These are phyloP conservation scores for Candida gorgasii DNA, from an alignment of 805 yeast species.

Conservation along the genomic window DNA sequence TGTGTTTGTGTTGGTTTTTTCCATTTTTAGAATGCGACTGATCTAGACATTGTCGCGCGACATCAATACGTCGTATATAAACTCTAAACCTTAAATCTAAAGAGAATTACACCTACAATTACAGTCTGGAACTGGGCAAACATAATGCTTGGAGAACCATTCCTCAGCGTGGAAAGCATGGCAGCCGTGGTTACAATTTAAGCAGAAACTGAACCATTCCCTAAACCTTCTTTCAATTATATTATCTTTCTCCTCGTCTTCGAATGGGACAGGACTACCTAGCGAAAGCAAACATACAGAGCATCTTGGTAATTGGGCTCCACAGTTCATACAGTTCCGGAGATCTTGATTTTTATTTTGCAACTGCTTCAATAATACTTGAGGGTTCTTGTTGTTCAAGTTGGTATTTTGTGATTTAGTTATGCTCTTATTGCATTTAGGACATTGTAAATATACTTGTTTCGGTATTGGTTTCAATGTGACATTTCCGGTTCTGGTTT, in stretches of 20 bases:
- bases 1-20: slow-evolving; percentile 8
- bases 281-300: slow-evolving; percentile 82
- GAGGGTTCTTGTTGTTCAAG: slow-evolving; percentile 17
- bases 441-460: slow-evolving; percentile 81
- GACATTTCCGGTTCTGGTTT: slow-evolving; percentile 46
- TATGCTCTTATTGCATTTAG: slow-evolving; percentile 75
- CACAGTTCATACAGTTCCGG: slow-evolving; percentile 76
- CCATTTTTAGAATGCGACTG: slow-evolving; percentile 5
- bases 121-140: slow-evolving; percentile 96
- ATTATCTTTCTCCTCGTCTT: slow-evolving; percentile 21
- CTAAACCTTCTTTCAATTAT: slow-evolving; percentile 49
- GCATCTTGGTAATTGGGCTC: slow-evolving; percentile 84
- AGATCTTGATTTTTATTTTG: slow-evolving; percentile 29
- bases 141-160: slow-evolving; percentile 86
- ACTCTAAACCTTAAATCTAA: too few species aligned
- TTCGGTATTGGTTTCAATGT: slow-evolving; percentile 58
- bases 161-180: slow-evolving; percentile 96
- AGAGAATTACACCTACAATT: slow-evolving; percentile 72
- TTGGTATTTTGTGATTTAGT: slow-evolving; percentile 32
- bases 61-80: too few species aligned
- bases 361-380: slow-evolving; percentile 34
- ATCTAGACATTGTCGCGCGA: slow-evolving; percentile 4
- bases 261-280: slow-evolving; percentile 63
- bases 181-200: slow-evolving; percentile 89
- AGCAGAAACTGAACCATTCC: slow-evolving; percentile 90